These are phyloP conservation scores for Boletus fagicola DNA, from an alignment of 768 basidiomycete species.

Conservation along the genomic window DNA sequence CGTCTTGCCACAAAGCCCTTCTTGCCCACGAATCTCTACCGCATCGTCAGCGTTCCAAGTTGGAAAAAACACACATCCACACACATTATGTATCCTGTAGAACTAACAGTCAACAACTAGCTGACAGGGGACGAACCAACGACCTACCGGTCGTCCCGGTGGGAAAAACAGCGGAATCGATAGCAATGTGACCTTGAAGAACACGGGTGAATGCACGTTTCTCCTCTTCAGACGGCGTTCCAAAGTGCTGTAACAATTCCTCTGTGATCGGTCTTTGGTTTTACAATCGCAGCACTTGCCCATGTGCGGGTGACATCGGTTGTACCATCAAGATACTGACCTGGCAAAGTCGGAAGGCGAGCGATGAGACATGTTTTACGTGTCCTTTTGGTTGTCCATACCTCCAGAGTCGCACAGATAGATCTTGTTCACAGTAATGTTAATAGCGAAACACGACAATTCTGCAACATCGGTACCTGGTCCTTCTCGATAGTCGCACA, in stretches of 20 bases:
- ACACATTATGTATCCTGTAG: conserved; percentile 55
- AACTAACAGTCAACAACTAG: not conserved
- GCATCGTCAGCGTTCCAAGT: not conserved
- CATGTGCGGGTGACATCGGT: conserved; percentile 93
- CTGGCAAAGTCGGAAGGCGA: conserved; percentile 30
- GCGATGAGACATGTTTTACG: not conserved
- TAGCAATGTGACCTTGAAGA: conserved; percentile 85
- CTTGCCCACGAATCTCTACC: conserved; percentile 79
- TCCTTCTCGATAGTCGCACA: conserved; percentile 76
- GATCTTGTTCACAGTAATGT: conserved; percentile 46
- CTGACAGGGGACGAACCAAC: not conserved
- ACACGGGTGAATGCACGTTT: conserved; percentile 90
- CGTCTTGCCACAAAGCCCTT: conserved; percentile 79
- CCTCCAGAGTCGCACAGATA: conserved; percentile 90
- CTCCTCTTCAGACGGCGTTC: conserved; percentile 77
- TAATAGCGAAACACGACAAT: conserved; percentile 19
- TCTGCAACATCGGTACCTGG: conserved; percentile 43
- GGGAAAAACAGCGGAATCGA: conserved; percentile 85
- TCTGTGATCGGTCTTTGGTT: not conserved
- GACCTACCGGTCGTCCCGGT: conserved; percentile 66
- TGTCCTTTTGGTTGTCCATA: conserved; percentile 20
- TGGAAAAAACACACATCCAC: conserved; percentile 9
- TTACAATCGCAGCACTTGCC: conserved; percentile 42
- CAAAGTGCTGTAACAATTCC: conserved; percentile 68
- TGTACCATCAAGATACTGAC: conserved; percentile 89